Evolutionary conservation across 352 stramenopile genomes (phyloP), one percentile per base, ranked within the genome.

Genomic region (Elongisporangium anandrum): DNA sequence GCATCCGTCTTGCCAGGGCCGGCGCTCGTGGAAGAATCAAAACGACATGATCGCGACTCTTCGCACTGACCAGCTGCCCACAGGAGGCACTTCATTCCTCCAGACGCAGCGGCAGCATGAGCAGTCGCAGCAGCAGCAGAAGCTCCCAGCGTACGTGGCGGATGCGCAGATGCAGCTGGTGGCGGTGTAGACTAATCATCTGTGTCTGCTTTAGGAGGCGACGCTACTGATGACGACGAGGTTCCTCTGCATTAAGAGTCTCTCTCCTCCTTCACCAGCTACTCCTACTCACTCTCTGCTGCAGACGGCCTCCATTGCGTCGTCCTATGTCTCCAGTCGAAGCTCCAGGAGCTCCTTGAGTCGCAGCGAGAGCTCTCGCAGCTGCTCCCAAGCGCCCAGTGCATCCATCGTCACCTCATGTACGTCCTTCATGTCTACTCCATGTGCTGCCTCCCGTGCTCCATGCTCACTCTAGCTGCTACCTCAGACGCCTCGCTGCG

Each of bases 401-500:
- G 63, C 26, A 13, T 81, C 73, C 6, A 22, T 77, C 50, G 64
- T 69, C 16, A 85, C 76, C 15, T 79, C 73, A 57, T 68, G 73
- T 83, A 63, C 22, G 70, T 61, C 13, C 26, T 15, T 34, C 38
- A 49, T 8, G 13, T 39, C 38, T 41, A 23, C n/a, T n/a, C n/a
- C n/a, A n/a, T n/a, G n/a, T n/a, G n/a, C n/a, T 39, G n/a, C 23
- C 41, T 10, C 19, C 19, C n/a, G 50, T 38, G 24, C 17, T 29
- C 21, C 34, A 39, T 26, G 24, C 22, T 53, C 22, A 50, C 16
- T 22, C 22, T 13, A 20, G n/a, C 49, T 48, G 41, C 34, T 2
- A 4, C 19, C 4, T 0, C 52, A 89, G 79, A 56, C 39, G 67
- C 71, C 12, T 90, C 77, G 10, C 60, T 90, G 24, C 71, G 72